These are phyloP conservation scores for Pichia sp. DNA, from an alignment of 1,139 yeast genomes.

Conservation along the genomic window DNA sequence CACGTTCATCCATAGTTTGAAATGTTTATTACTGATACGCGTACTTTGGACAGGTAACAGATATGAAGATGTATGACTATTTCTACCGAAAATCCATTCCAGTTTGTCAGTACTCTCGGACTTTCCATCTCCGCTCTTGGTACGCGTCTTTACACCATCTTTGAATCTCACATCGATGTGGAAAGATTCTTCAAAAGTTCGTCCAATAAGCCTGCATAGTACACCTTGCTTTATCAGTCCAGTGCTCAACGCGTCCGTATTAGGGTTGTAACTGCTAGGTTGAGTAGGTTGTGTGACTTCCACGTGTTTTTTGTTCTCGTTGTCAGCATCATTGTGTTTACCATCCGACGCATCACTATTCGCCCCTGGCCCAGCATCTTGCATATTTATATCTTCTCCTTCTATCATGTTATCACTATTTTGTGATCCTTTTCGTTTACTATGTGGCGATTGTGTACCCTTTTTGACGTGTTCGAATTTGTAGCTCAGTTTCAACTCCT, in stretches of 20 bases:
- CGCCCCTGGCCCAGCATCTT: too few species aligned
- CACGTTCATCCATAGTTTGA: slow-evolving; percentile 53
- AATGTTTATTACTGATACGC: slow-evolving; percentile 73
- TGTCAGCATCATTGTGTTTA: too few species aligned
- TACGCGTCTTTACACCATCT: slow-evolving; percentile 15
- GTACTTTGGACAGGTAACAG: slow-evolving; percentile 51
- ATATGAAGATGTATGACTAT: slow-evolving; percentile 51
- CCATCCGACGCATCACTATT: too few species aligned
- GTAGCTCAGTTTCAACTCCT: too few species aligned
- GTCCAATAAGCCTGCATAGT: slow-evolving; percentile 54
- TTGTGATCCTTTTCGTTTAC: too few species aligned
- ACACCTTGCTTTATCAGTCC: slow-evolving; percentile 35
- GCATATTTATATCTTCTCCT: too few species aligned
- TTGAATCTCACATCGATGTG: slow-evolving; percentile 28
- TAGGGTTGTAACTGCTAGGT: slow-evolving; percentile 33
- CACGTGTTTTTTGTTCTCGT: slow-evolving; percentile 33
- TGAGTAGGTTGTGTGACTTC: slow-evolving; percentile 63
- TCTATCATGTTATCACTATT: too few species aligned
- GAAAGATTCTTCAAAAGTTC: slow-evolving; percentile 28
- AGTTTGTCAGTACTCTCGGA: slow-evolving; percentile 30
- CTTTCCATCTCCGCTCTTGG: slow-evolving; percentile 26
- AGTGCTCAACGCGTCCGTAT: slow-evolving; percentile 31
- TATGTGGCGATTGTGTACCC: too few species aligned
- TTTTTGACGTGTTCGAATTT: too few species aligned
- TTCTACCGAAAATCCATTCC: slow-evolving; percentile 77